A percentile compares a stretch with the other conserved stretches of the same genome.
Conservation (phyloP, 2,329 filamentous ascomycete genomes). For the Penicillium sp. region DNA sequence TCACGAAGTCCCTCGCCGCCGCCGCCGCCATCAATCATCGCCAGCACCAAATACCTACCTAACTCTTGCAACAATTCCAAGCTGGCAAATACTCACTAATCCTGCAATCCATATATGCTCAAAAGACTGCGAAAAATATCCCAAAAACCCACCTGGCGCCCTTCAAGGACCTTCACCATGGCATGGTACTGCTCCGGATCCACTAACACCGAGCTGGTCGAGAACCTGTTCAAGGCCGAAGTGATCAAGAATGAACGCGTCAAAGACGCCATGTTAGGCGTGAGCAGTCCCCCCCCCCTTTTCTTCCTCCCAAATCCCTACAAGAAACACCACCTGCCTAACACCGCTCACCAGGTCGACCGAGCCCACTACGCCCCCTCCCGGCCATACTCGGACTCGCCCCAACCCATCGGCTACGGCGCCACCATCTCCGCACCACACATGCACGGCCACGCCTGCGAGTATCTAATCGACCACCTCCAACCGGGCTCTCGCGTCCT, state of each 20-base stretch:
- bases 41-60: background rate
- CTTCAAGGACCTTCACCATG: conserved; percentile 57
- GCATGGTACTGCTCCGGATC: conserved; percentile 83
- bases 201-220: conserved; percentile 73
- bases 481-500: conserved; percentile 60
- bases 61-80: background rate
- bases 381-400: conserved; percentile 71
- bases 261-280: conserved; percentile 76
- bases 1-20: conserved; percentile 3
- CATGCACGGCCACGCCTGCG: conserved; percentile 69
- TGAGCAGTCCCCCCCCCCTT: conserved; percentile 40
- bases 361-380: conserved; percentile 77
- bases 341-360: conserved; percentile 65
- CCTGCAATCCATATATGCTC: background rate
- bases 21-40: background rate
- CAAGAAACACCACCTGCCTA: conserved; percentile 11
- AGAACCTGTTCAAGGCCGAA: conserved; percentile 53
- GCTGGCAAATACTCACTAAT: too few relatives aligned
- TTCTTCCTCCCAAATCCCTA: too few relatives aligned
- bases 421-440: conserved; percentile 74
- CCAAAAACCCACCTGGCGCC: conserved; percentile 1
- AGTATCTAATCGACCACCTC: conserved; percentile 62
- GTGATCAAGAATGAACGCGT: conserved; percentile 74
- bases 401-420: conserved; percentile 66
- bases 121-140: background rate